phyloP scores from a whole-genome alignment of 2,329 filamentous ascomycete genomes.

The Plenodomus tracheiphilus region DNA sequence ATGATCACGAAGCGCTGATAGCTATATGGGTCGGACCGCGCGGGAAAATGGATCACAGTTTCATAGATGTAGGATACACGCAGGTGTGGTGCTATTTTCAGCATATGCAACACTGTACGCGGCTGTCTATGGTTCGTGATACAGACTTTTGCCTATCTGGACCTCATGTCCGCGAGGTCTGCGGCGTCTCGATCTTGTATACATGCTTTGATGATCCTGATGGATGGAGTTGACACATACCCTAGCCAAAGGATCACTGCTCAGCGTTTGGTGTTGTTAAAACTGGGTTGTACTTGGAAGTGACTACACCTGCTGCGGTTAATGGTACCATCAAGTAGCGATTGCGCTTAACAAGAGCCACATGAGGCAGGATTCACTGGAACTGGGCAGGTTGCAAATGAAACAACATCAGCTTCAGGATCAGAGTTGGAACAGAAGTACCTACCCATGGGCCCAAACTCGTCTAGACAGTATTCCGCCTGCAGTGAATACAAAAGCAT shows the following conservation, averaged over 20 bases:
- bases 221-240: not conserved
- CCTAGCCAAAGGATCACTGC: not conserved
- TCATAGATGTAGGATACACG: not conserved
- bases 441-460: too few relatives aligned
- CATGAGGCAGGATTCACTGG: too few relatives aligned
- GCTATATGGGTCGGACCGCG: not conserved
- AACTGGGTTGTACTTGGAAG: not conserved
- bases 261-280: not conserved
- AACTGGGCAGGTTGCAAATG: too few relatives aligned
- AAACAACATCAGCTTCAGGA: too few relatives aligned
- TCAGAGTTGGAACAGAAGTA: too few relatives aligned
- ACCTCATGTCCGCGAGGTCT: too few relatives aligned
- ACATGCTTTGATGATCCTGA: not conserved
- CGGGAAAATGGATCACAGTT: not conserved
- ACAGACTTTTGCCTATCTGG: not conserved
- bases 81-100: not conserved
- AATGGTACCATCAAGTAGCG: not conserved
- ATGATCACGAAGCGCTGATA: constrained; percentile 1
- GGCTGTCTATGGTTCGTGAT: too few relatives aligned
- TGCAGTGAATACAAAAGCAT: not conserved
- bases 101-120: not conserved
- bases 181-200: not conserved
- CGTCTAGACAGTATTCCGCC: too few relatives aligned
- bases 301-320: not conserved
- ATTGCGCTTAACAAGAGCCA: too few relatives aligned